Evolutionary conservation across 2,329 filamentous ascomycete genomes (phyloP), one percentile per base, ranked within the genome.

Genomic region (Clarireedia sp.): DNA sequence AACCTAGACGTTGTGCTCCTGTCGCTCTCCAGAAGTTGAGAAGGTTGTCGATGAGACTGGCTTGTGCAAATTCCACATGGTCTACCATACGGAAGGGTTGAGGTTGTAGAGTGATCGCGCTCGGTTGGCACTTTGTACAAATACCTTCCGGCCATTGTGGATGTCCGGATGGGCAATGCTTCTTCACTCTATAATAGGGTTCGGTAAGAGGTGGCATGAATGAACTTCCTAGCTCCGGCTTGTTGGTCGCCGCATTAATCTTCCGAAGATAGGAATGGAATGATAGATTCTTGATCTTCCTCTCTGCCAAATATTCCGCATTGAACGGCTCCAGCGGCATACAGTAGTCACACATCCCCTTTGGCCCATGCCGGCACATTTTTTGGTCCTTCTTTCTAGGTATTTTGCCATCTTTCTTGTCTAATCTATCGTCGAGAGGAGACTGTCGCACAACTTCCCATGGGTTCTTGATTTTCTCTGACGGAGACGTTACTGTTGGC

Each of bases 321-420:
- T 95, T 86, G 72, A 95, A 99, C 0, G 94, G 94, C 67, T 99
- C 94, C 50, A 97, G 74, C 0, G 95, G 95, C 82, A 95, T 95
- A 74, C 94, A 99, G 73, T 96, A 95, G 73, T 99, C 94, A 72
- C 94, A 99, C 94, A 99, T 99, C 70, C 94, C 94, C 73, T 96
- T 97, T 51, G 87, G 85, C 1, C 92, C 92, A 70, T 99, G 94
- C 59, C 89, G 86, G 74, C 94, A 99, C 90, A 99, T 94, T 69
- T 88, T 89, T 57, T 74, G 70, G 69, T 95, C 89, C 57, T 79
- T 79, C 59, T 80, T 80, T 59, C 91, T 79, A 19, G 82, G 75
- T 51, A 96, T 96, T 74, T 96, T 99, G 62, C 94, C 94, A 76
- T 94, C 86, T 62, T 85, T 80, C 72, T 83, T 89, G 71, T 99